Base-by-base conservation (phyloP, 345 rosid genomes). In the Aethionema arabicum region DNA sequence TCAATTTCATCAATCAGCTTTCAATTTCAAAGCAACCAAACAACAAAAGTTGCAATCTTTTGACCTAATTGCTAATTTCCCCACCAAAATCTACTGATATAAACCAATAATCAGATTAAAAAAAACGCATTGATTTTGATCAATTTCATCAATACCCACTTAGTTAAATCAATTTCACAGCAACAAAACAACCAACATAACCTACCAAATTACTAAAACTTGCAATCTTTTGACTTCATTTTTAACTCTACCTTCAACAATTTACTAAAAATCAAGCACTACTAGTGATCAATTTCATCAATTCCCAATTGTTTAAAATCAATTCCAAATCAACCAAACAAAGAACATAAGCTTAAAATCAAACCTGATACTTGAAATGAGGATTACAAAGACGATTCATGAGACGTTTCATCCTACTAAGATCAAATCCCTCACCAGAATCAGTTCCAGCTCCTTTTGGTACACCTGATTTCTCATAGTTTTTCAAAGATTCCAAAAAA, bases 381-480 rank as follows among this genome's bases (percentile, higher is more conserved):
- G 99, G 99, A 65, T 87, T 86, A 42, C 81, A 85, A 30, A 93
- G 95, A 14, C 81, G 80, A 61, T 60, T 68, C 95, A 87, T 67
- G 57, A 93, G 82, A 36, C 96, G 83, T 53, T 74, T 73, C 95
- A 90, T 90, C 13, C 96, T 80, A 57, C 82, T 75, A 44, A 93
- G 82, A 79, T 93, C 96, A 45, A 93, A 83, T 4, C 99, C 99
- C 0, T 87, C 86, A 44, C 73, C 80, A 0, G 97, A 87, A 71
- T 93, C 95, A 3, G 92, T 85, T 38, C 96, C 99, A 2, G 97
- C 96, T 45, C 76, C 95, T 70, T 78, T 90, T 5, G 95, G 95
- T 11, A 85, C 80, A 2, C 97, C 97, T 13, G 68, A 75, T 68
- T 84, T 87, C 84, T 93, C 99, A 63, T 80, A 85, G 83, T 93